Percentiles rank a stretch among this genome's conserved stretches.
These are phyloP conservation scores for Pichia sporocuriosa DNA, from an alignment of 805 yeast genomes.

Conservation along the genomic window DNA sequence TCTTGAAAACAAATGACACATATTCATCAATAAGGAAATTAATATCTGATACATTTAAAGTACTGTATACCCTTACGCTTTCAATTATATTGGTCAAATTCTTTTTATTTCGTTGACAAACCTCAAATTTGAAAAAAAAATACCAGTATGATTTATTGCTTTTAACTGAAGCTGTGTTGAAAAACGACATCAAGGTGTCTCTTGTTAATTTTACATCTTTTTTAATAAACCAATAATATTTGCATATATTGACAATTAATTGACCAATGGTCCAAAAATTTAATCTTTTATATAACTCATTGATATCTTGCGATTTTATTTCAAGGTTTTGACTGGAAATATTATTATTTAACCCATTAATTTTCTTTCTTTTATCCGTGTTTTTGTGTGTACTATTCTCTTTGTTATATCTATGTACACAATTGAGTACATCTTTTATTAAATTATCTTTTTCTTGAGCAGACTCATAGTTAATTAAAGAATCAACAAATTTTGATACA, in stretches of 20 bases:
- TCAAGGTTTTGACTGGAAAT: neutral
- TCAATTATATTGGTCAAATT: slow-evolving; percentile 41
- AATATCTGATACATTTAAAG: slow-evolving; percentile 41
- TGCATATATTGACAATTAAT: slow-evolving; percentile 25
- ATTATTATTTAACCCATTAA: neutral
- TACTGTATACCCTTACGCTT: slow-evolving; percentile 38
- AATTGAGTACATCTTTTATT: slow-evolving; percentile 12
- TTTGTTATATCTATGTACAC: slow-evolving; percentile 15
- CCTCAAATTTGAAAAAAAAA: slow-evolving; percentile 49
- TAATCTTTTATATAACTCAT: slow-evolving; percentile 13
- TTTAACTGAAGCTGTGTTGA: slow-evolving; percentile 29
- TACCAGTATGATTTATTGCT: slow-evolving; percentile 49
- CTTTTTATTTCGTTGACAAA: slow-evolving; percentile 34
- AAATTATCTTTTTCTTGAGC: slow-evolving; percentile 8
- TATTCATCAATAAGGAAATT: slow-evolving; percentile 37
- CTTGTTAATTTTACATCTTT: slow-evolving; percentile 21
- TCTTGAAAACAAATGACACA: slow-evolving; percentile 31
- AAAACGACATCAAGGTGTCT: slow-evolving; percentile 21
- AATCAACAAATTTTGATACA: slow-evolving; percentile 11
- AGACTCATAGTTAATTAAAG: slow-evolving; percentile 6
- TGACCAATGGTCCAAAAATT: slow-evolving; percentile 23
- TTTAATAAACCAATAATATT: slow-evolving; percentile 21
- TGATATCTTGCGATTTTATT: slow-evolving; percentile 13
- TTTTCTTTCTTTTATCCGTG: slow-evolving; percentile 4
- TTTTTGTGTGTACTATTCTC: slow-evolving; percentile 7